phyloP scores from a whole-genome alignment of 192 early-diverging fungal species.

The Coemansia sp. region DNA sequence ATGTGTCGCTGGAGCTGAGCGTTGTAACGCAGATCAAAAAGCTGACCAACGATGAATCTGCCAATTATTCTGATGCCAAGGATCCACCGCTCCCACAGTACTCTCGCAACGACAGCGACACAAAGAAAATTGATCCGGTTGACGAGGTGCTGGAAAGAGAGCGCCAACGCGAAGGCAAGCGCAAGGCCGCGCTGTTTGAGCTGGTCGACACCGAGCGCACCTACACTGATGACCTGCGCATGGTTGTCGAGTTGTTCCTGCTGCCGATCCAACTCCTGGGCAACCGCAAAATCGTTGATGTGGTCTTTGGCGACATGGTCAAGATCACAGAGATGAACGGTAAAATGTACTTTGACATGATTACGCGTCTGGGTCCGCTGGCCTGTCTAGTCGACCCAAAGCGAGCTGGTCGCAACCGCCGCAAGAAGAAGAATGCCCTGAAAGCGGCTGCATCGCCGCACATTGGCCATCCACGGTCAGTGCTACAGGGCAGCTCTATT shows the following conservation, averaged over 20 bases:
- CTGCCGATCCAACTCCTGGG: constrained; percentile 49
- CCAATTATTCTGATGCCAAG: constrained; percentile 1
- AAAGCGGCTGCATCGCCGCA: constrained; percentile 17
- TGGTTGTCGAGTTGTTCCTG: constrained; percentile 55
- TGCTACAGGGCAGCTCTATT: constrained; percentile 48
- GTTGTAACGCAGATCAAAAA: constrained; percentile 29
- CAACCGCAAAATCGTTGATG: constrained; percentile 52
- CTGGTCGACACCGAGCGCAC: constrained; percentile 49
- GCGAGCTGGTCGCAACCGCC: constrained; percentile 42
- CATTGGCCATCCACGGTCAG: constrained; percentile 22
- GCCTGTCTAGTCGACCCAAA: constrained; percentile 45
- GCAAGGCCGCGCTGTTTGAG: constrained; percentile 53
- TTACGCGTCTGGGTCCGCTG: constrained; percentile 42
- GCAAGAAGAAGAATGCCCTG: constrained; percentile 40
- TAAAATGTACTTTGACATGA: constrained; percentile 53
- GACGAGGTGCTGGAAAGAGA: constrained; percentile 29
- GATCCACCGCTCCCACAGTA: constrained; percentile 4
- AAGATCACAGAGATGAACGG: constrained; percentile 55
- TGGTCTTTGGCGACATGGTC: constrained; percentile 54
- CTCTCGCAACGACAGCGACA: constrained; percentile 6
- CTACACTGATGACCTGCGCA: constrained; percentile 49
- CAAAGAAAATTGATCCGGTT: constrained; percentile 7
- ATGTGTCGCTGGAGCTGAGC: constrained; percentile 16
- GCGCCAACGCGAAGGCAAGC: constrained; percentile 45
- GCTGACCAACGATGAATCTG: neutral